These are phyloP conservation scores for Penicillium rolfsii DNA, from an alignment of 2,329 filamentous ascomycete genomes.

Conservation along the genomic window DNA sequence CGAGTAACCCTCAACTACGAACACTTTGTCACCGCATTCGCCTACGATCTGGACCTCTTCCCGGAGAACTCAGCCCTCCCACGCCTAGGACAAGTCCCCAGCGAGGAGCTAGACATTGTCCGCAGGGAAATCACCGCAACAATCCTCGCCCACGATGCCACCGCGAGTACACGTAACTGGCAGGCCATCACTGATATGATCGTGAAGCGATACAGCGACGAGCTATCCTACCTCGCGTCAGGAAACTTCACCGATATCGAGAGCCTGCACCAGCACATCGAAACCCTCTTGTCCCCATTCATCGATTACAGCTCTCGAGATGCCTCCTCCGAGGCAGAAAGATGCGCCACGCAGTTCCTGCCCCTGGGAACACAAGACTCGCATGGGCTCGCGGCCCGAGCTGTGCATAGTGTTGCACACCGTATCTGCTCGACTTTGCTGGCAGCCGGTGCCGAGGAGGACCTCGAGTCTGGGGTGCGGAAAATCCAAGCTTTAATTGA, in stretches of 20 bases:
- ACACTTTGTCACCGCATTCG: constrained; percentile 53
- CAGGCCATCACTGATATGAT: constrained; percentile 69
- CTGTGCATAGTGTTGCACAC: constrained; percentile 36
- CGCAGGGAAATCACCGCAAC: constrained; percentile 52
- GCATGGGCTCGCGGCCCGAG: constrained; percentile 29
- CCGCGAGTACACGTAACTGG: constrained; percentile 58
- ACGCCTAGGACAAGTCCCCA: constrained; percentile 39
- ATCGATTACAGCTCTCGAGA: constrained; percentile 40
- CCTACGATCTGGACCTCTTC: constrained; percentile 50
- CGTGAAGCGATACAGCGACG: constrained; percentile 62
- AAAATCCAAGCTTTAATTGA: constrained; percentile 49
- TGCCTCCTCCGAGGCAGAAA: constrained; percentile 30
- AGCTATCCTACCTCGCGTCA: constrained; percentile 50
- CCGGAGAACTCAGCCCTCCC: constrained; percentile 41
- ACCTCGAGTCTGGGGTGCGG: constrained; percentile 32
- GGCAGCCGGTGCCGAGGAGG: constrained; percentile 25
- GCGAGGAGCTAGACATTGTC: constrained; percentile 41
- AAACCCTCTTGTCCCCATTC: constrained; percentile 38
- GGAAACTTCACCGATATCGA: constrained; percentile 28
- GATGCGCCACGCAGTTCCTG: constrained; percentile 43
- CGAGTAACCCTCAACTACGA: constrained; percentile 54
- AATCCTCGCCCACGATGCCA: constrained; percentile 39
- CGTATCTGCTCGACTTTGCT: constrained; percentile 40
- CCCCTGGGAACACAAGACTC: constrained; percentile 20
- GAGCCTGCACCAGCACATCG: constrained; percentile 35